Base-by-base conservation (phyloP, 768 basidiomycete species). In the Strobilomyces echinocephalus region DNA sequence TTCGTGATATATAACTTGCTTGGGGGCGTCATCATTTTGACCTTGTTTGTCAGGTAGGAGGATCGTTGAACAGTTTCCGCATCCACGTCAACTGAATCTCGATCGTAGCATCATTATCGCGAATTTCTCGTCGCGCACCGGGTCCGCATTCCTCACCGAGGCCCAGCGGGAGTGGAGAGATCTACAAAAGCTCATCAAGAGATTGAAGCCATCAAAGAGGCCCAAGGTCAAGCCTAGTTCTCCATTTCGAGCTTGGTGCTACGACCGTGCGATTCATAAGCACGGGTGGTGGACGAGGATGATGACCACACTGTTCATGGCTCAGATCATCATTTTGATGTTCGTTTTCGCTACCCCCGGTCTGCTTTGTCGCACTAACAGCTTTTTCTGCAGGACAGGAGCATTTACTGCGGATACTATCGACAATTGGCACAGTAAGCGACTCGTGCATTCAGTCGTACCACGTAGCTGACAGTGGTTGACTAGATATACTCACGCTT, bases 131-230 rank as follows among this genome's bases (percentile, higher is more conserved):
- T 80, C 84, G 2, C 85, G 87, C 56, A 94, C 92, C 3, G 95
- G 95, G 15, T 81, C 83, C 5, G 93, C 94, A 1, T 81, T 94
- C 44, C 71, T 95, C 31, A 97, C 94, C 0, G 79, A 85, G 52
- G 78, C 92, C 15, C 95, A 97, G 61, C 76, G 88, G 50, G 91
- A 93, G 67, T 98, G 95, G 95, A 89, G 94, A 53, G 93, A 97
- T 69, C 71, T 98, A 20, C 83, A 91, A 58, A 94, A 91, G 65
- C 76, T 95, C 45, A 86, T 98, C 68, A 85, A 77, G 52, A 84
- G 91, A 20, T 92, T 97, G 64, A 79, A 80, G 21, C 94, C 95
- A 1, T 90, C 92, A 1, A 89, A 88, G 63, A 74, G 91, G 24
- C 95, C 95, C 0, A 78, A 80, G 47, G 64, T 54, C 15, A 76